A percentile compares a stretch with the other conserved stretches of the same genome.
These are phyloP conservation scores for Physcia stellaris DNA, from an alignment of 495 filamentous ascomycete species.

Conservation along the genomic window DNA sequence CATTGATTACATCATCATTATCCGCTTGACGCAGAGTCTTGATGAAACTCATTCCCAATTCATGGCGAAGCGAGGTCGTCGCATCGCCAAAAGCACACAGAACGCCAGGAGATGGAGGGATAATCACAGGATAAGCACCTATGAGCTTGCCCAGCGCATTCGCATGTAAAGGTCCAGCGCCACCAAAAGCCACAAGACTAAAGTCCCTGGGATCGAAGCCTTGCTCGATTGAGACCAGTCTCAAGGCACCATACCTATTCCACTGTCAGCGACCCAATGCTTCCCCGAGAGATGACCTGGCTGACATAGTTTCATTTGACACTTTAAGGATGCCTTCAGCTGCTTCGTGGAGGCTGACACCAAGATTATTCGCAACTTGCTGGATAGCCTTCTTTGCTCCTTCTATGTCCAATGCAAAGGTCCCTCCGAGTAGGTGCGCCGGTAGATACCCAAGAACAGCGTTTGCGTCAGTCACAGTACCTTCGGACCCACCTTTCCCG, in stretches of 20 bases:
- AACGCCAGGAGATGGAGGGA: conserved; percentile 35
- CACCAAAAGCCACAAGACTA: conserved; percentile 37
- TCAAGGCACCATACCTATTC: conserved; percentile 30
- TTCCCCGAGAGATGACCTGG: too few species aligned
- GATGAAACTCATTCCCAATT: conserved; percentile 31
- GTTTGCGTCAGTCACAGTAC: conserved; percentile 38
- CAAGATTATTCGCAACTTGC: conserved; percentile 29
- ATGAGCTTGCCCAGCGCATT: conserved; percentile 35
- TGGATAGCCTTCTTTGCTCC: conserved; percentile 26
- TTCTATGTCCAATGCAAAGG: conserved; percentile 27
- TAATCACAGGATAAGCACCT: conserved; percentile 36
- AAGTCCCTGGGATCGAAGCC: conserved; percentile 39
- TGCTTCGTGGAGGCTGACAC: conserved; percentile 25
- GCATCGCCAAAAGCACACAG: conserved; percentile 37
- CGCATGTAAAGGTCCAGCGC: conserved; percentile 36
- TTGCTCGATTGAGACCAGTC: conserved; percentile 37
- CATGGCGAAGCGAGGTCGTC: conserved; percentile 32
- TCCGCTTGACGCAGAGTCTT: conserved; percentile 21
- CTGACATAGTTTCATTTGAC: conserved; percentile 33
- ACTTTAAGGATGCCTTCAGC: conserved; percentile 35
- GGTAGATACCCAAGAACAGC: conserved; percentile 35
- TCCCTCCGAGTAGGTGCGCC: conserved; percentile 29
- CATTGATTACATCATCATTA: conserved; percentile 13
- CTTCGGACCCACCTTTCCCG: conserved; percentile 28
- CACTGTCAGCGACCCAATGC: neutral